Evolutionary conservation across 192 early-diverging fungal genomes (phyloP).

Genomic region (Ambispora gerdemannii): DNA sequence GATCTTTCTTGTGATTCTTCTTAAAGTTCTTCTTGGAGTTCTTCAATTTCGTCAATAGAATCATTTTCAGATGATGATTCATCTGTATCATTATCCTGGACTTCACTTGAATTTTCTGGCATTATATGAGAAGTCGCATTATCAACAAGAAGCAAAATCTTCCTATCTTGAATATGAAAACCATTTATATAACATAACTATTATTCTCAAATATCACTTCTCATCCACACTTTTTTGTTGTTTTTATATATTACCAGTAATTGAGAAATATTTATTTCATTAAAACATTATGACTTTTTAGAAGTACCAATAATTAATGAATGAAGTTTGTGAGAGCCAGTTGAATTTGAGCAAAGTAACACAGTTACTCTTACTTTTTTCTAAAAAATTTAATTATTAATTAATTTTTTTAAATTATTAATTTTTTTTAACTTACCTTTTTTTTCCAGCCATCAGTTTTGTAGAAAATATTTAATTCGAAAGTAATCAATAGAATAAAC

Average conservation of each 20-base stretch:
- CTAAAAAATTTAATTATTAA: background rate
- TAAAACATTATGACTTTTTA: background rate
- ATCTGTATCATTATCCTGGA: too few species aligned
- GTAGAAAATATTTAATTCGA: constrained; percentile 2
- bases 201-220: background rate
- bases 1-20: too few species aligned
- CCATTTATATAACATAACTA: too few species aligned
- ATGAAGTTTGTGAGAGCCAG: background rate
- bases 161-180: too few species aligned
- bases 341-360: constrained; percentile 1
- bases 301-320: background rate
- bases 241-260: constrained; percentile 5
- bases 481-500: constrained; percentile 9
- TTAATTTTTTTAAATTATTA: constrained; percentile 6
- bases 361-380: background rate
- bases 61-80: too few species aligned
- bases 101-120: too few species aligned
- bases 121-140: too few species aligned
- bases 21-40: too few species aligned
- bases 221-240: constrained; percentile 1
- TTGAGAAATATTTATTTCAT: background rate
- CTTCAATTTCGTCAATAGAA: too few species aligned
- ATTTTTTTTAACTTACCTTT: background rate
- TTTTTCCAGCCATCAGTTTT: background rate
- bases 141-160: too few species aligned